Base-by-base conservation (phyloP, 805 yeast genomes). In the Candida tammaniensis region DNA sequence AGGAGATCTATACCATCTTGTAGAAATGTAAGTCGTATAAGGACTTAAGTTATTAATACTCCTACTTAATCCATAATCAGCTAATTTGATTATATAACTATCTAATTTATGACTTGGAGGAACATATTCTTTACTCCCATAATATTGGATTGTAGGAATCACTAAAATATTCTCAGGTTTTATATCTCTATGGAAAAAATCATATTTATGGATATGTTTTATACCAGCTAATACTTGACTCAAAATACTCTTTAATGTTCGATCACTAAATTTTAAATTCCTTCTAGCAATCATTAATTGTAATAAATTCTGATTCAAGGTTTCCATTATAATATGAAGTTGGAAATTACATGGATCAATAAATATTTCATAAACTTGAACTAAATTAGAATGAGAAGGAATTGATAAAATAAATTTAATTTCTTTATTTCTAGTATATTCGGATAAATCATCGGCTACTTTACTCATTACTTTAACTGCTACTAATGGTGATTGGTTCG, bases 111-210 rank as follows among this genome's bases (percentile, higher is more conserved):
- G 59, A 57, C 40, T 48, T 27, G 44, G 51, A 1, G 80, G 80
- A 13, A 74, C 54, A 16, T 54, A 48, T 7, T 44, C 49, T 31
- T 50, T 56, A 8, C 59, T 45, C 2, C 75, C 74, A 54, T 74
- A 82, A 49, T 72, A 82, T 31, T 69, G 69, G 24, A 61, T 57
- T 5, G 82, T 60, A 15, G 80, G 77, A 23, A 80, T 68, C 4
- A 89, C 76, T 46, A 91, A 71, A 17, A 91, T 82, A 57, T 91
- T 91, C 51, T 91, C 97, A 0, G 98, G 98, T 58, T 91, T 91
- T 31, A 91, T 72, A 64, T 91, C 98, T 38, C 98, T 74, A 56
- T 91, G 98, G 51, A 81, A 81, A 51, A 70, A 86, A 8, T 74
- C 73, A 47, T 70, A 63, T 17, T 58, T 54, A 51, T 86, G 98